A percentile compares a stretch with the other conserved stretches of the same genome.
Conservation (phyloP, 768 basidiomycete species). For the Pleurotus salmoneostramineus region DNA sequence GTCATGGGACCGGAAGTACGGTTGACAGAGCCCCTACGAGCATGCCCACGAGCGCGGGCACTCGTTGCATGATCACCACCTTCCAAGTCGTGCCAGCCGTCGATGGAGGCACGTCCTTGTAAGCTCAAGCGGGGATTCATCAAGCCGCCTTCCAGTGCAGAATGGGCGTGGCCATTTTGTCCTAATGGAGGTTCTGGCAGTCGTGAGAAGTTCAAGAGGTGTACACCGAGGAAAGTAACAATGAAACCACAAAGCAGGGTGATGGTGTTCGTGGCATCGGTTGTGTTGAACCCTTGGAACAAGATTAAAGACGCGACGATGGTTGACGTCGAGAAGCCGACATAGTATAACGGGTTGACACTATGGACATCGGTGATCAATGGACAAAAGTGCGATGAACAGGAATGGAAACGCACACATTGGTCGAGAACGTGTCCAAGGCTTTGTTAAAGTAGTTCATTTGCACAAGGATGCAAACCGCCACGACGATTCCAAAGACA, state of each 20-base stretch:
- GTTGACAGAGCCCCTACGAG: constrained; percentile 62
- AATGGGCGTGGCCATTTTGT: constrained; percentile 34
- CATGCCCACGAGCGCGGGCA: constrained; percentile 40
- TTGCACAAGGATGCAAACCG: constrained; percentile 82
- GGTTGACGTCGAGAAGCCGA: constrained; percentile 92
- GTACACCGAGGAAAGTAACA: constrained; percentile 96
- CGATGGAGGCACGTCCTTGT: constrained; percentile 76
- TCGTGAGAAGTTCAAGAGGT: constrained; percentile 83
- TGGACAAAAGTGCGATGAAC: background rate
- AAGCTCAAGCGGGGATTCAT: constrained; percentile 79
- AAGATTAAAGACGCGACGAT: constrained; percentile 93
- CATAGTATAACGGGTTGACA: constrained; percentile 97
- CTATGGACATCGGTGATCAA: constrained; percentile 30
- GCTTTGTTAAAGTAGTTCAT: constrained; percentile 99
- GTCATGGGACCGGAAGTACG: constrained; percentile 58
- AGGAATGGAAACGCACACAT: constrained; percentile 65
- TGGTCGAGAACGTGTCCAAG: constrained; percentile 93
- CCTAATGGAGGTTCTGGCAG: constrained; percentile 41
- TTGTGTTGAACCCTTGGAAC: constrained; percentile 96
- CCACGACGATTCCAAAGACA: constrained; percentile 82
- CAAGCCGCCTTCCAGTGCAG: constrained; percentile 59
- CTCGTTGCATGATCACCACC: constrained; percentile 34
- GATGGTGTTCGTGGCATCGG: constrained; percentile 73
- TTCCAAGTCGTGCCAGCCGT: constrained; percentile 48
- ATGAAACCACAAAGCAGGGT: constrained; percentile 89